These are phyloP conservation scores for Candida parachauliodes DNA, from an alignment of 805 yeast genomes.

Conservation along the genomic window DNA sequence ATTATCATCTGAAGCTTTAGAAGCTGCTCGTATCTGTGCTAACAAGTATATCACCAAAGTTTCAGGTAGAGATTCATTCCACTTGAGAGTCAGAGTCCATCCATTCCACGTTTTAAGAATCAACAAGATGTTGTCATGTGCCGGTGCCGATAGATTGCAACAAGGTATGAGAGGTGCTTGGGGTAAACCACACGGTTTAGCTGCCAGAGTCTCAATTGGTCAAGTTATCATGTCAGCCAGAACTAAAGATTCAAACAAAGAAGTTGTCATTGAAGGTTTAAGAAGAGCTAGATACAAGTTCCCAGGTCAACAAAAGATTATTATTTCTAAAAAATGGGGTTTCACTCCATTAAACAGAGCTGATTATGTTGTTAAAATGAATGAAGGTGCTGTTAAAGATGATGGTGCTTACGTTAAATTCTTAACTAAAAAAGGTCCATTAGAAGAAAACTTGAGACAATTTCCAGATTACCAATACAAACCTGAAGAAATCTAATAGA, in stretches of 20 bases:
- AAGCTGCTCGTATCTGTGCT: slow-evolving; percentile 99
- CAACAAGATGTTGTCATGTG: slow-evolving; percentile 99
- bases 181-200: slow-evolving; percentile 99
- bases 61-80: slow-evolving; percentile 99
- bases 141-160: slow-evolving; percentile 99
- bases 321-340: slow-evolving; percentile 99
- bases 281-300: slow-evolving; percentile 99
- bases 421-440: slow-evolving; percentile 93
- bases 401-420: slow-evolving; percentile 99
- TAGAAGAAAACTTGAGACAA: slow-evolving; percentile 84
- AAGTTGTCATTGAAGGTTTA: slow-evolving; percentile 95
- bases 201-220: slow-evolving; percentile 98
- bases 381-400: slow-evolving; percentile 97
- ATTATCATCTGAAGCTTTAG: slow-evolving; percentile 98
- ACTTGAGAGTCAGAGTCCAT: slow-evolving; percentile 99
- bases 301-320: slow-evolving; percentile 99
- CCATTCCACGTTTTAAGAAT: slow-evolving; percentile 99
- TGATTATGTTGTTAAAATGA: slow-evolving; percentile 90
- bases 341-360: slow-evolving; percentile 99
- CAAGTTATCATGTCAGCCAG: slow-evolving; percentile 97
- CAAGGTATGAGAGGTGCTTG: slow-evolving; percentile 99
- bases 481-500: slow-evolving; percentile 15
- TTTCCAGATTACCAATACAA: slow-evolving; percentile 83
- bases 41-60: slow-evolving; percentile 98
- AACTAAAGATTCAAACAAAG: slow-evolving; percentile 98